phyloP scores from a whole-genome alignment of 2,329 filamentous ascomycete genomes.

The Sclerotinia minor region DNA sequence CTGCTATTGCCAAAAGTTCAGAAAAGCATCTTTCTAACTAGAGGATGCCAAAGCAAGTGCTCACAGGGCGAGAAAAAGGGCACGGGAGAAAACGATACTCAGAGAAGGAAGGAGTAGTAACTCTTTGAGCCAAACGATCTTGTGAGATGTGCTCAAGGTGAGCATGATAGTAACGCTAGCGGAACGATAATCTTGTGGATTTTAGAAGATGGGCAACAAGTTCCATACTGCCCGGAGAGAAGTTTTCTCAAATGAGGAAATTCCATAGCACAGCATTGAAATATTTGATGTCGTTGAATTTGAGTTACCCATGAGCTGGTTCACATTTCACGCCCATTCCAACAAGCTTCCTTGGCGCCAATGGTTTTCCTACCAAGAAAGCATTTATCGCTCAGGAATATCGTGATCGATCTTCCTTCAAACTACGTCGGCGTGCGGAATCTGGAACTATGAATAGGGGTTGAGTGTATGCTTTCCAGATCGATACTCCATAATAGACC shows the following conservation, averaged over 20 bases:
- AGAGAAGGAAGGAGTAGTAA: not conserved
- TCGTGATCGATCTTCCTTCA: not conserved
- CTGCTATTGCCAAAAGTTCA: not conserved
- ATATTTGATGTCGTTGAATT: conserved; percentile 22
- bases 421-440: not conserved
- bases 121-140: not conserved
- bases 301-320: conserved; percentile 1
- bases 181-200: too few species aligned
- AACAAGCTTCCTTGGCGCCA: conserved; percentile 24
- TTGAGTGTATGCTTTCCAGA: not conserved
- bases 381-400: too few species aligned
- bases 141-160: not conserved
- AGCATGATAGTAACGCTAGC: not conserved
- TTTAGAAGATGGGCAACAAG: not conserved
- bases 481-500: not conserved
- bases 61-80: not conserved
- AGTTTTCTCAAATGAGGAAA: not conserved
- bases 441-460: not conserved
- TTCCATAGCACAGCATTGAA: not conserved
- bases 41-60: not conserved
- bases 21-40: not conserved
- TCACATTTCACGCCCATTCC: not conserved
- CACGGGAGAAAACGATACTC: too few species aligned
- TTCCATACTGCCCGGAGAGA: not conserved
- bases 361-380: conserved; percentile 7